phyloP scores from a whole-genome alignment of 2,329 filamentous ascomycete species.

The Aureobasidium sp. region DNA sequence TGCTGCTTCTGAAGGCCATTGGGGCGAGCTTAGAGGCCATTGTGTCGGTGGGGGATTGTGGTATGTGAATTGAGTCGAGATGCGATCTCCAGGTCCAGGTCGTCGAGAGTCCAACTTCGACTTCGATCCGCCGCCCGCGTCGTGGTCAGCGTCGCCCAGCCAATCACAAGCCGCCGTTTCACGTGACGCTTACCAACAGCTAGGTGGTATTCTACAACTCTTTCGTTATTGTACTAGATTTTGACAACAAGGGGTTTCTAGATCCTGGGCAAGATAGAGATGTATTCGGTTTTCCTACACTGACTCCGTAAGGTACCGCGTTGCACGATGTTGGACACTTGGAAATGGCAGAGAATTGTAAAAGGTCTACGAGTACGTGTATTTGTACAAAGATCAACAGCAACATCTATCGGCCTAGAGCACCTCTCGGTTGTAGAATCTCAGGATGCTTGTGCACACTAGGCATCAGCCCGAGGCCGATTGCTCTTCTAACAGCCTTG shows the following conservation, averaged over 20 bases:
- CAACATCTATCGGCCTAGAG: not conserved
- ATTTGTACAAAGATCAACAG: not conserved
- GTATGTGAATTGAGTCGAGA: not conserved
- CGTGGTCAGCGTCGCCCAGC: conserved; percentile 1
- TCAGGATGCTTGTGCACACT: conserved; percentile 85
- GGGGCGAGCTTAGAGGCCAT: conserved; percentile 84
- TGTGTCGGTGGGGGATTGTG: conserved; percentile 21
- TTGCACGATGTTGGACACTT: not conserved
- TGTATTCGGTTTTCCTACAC: not conserved
- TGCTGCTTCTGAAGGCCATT: conserved; percentile 59
- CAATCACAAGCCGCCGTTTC: not conserved
- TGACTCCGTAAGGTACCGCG: not conserved
- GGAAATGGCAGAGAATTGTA: not conserved
- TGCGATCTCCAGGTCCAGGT: conserved; percentile 5
- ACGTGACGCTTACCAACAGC: not conserved
- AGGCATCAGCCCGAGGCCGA: conserved; percentile 86
- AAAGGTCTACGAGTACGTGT: not conserved
- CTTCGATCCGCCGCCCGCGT: conserved; percentile 3
- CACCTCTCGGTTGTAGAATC: conserved; percentile 40
- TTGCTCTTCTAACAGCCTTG: conserved; percentile 80
- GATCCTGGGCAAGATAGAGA: not conserved
- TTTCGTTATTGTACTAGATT: not conserved
- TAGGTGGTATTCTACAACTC: not conserved
- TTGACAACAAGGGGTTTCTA: not conserved
- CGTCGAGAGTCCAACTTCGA: conserved; percentile 9